Evolutionary conservation across 345 rosid species (phyloP).

Genomic region (Acer campestre): DNA sequence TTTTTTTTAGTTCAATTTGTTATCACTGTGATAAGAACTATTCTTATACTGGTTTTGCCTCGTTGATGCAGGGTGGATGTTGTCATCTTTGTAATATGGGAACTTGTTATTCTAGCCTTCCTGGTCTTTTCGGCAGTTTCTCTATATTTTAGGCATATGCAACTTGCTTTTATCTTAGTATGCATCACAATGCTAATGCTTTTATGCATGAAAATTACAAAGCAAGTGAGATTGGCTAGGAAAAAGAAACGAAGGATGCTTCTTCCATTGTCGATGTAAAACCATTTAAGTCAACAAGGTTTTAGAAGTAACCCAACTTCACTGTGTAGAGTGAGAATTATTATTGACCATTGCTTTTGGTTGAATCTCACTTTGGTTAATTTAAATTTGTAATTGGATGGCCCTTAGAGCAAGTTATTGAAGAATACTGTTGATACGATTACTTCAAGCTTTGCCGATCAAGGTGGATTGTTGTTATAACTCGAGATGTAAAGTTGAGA

Average conservation of each 20-base stretch:
- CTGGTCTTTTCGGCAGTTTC: slow-evolving; percentile 95
- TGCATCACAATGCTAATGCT: slow-evolving; percentile 74
- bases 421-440: slow-evolving; percentile 26
- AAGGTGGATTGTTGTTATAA: slow-evolving; percentile 12
- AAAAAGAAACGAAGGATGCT: slow-evolving; percentile 97
- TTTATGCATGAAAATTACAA: slow-evolving; percentile 80
- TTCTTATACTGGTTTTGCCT: neutral
- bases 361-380: slow-evolving; percentile 8
- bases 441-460: slow-evolving; percentile 14
- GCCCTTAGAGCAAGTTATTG: slow-evolving; percentile 11
- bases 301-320: slow-evolving; percentile 20
- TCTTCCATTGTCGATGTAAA: slow-evolving; percentile 92
- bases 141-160: slow-evolving; percentile 72
- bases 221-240: slow-evolving; percentile 79
- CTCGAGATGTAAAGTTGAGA: slow-evolving; percentile 22
- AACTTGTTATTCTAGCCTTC: slow-evolving; percentile 81
- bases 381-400: slow-evolving; percentile 18
- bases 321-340: slow-evolving; percentile 27
- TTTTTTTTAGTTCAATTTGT: neutral
- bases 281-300: slow-evolving; percentile 5
- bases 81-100: slow-evolving; percentile 89
- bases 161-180: slow-evolving; percentile 70
- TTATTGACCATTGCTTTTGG: slow-evolving; percentile 17
- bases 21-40: neutral
- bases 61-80: slow-evolving; percentile 86